Evolutionary conservation across 2,329 filamentous ascomycete species (phyloP), one percentile per base, ranked within the genome.

Genomic region (Orbilia blumenaviensis): DNA sequence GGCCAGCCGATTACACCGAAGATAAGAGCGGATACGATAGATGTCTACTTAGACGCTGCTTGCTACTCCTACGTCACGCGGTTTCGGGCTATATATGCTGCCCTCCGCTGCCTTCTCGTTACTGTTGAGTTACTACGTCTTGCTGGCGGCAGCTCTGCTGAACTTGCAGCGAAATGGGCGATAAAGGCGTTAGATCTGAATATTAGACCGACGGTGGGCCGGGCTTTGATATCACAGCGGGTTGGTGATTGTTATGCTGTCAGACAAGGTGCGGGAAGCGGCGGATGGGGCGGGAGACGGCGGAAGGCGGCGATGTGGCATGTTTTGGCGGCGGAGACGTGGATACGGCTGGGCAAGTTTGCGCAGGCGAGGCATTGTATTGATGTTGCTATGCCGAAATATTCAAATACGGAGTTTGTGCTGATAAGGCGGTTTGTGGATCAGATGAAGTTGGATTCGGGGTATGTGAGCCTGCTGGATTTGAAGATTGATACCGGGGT

Each of bases 291-390:
- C 14, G 86, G 87, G 7, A 87, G 94, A 77, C 87, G 87, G 74
- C 87, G 95, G 56, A 99, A 97, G 84, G 92, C 94, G 1, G 95
- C 92, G 0, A 88, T 96, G 78, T 99, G 94, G 94, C 91, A 90
- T 78, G 87, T 95, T 21, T 86, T 97, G 41, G 91, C 92, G 0
- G 90, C 93, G 0, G 91, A 97, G 80, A 87, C 89, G 0, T 99
- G 95, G 95, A 85, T 94, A 66, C 87, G 87, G 60, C 88, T 94
- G 77, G 89, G 88, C 34, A 94, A 94, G 81, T 89, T 89, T 63
- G 88, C 91, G 12, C 91, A 96, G 81, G 92, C 93, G 0, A 91
- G 92, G 78, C 87, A 88, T 71, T 92, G 92, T 78, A 86, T 98
- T 0, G 89, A 91, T 56, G 89, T 72, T 27, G 66, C 73, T 27